Conservation (phyloP, 2,329 filamentous ascomycete species). For the Diaporthe longicolla region DNA sequence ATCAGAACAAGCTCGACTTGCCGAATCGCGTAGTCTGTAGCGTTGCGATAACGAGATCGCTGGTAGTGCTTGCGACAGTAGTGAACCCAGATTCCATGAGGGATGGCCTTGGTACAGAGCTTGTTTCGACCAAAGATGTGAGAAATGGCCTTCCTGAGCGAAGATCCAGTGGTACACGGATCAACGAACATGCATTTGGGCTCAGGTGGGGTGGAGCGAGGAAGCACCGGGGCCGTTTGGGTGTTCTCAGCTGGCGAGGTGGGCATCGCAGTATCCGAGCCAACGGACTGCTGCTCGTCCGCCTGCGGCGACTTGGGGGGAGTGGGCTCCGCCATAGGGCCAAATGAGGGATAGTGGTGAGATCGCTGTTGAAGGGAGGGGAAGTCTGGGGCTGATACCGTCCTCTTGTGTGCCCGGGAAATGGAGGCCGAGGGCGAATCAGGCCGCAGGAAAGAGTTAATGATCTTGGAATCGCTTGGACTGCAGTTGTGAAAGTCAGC, state of each 20-base stretch:
- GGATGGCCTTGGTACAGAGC: slow-evolving; percentile 78
- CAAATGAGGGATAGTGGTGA: slow-evolving; percentile 45
- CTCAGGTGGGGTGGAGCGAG: slow-evolving; percentile 41
- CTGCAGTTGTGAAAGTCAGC: slow-evolving; percentile 35
- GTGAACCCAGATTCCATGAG: slow-evolving; percentile 78
- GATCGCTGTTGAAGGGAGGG: slow-evolving; percentile 49
- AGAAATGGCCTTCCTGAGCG: slow-evolving; percentile 81
- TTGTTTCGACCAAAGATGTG: slow-evolving; percentile 90
- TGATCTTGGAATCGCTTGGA: slow-evolving; percentile 37
- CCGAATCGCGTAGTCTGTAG: slow-evolving; percentile 69
- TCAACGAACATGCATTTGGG: slow-evolving; percentile 68
- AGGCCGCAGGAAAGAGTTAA: slow-evolving; percentile 43
- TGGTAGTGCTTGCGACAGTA: slow-evolving; percentile 89
- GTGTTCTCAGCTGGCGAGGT: slow-evolving; percentile 31
- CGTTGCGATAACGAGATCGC: slow-evolving; percentile 78
- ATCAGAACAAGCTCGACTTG: slow-evolving; percentile 75
- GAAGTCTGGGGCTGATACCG: slow-evolving; percentile 65
- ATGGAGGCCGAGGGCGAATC: slow-evolving; percentile 39
- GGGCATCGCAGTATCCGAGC: slow-evolving; percentile 44
- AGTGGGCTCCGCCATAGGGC: slow-evolving; percentile 48
- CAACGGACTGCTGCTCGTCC: slow-evolving; percentile 35
- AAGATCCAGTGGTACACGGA: slow-evolving; percentile 71
- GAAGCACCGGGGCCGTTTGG: background rate
- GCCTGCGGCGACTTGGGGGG: slow-evolving; percentile 48
- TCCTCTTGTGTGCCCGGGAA: slow-evolving; percentile 61